Conservation (phyloP, 441 rosid species). For the Populus hybrid region DNA sequence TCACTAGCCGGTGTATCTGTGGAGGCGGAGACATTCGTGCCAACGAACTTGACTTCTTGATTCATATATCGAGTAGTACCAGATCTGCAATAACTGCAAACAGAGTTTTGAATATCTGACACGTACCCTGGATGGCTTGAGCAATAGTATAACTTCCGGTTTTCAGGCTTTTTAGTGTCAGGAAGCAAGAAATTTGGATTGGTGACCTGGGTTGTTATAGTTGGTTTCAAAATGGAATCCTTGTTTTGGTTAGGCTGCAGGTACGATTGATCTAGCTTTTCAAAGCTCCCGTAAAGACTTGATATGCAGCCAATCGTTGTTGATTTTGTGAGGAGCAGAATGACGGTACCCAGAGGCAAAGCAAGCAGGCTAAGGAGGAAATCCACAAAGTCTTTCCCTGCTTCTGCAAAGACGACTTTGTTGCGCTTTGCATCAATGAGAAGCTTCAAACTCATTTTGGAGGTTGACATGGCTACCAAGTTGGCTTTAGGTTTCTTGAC, state of each 20-base stretch:
- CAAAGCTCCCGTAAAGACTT: slow-evolving; percentile 18
- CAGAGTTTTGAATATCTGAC: not conserved
- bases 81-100: not conserved
- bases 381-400: slow-evolving; percentile 11
- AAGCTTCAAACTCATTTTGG: not conserved
- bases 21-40: not conserved
- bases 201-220: not conserved
- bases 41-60: not conserved
- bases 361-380: not conserved
- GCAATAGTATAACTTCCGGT: not conserved
- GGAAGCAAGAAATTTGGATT: not conserved
- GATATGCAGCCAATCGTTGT: slow-evolving; percentile 16
- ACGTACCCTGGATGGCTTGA: not conserved
- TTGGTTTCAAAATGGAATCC: slow-evolving; percentile 8
- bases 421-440: not conserved
- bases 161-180: not conserved
- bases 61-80: not conserved
- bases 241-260: slow-evolving; percentile 7
- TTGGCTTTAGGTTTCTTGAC: too few species aligned
- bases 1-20: not conserved
- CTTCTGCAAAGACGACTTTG: not conserved
- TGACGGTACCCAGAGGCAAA: not conserved
- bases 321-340: not conserved
- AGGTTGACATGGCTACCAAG: not conserved
- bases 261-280: not conserved